Base-by-base conservation (phyloP, 78 protist genomes). In the Tieghemostelium lacteum region DNA sequence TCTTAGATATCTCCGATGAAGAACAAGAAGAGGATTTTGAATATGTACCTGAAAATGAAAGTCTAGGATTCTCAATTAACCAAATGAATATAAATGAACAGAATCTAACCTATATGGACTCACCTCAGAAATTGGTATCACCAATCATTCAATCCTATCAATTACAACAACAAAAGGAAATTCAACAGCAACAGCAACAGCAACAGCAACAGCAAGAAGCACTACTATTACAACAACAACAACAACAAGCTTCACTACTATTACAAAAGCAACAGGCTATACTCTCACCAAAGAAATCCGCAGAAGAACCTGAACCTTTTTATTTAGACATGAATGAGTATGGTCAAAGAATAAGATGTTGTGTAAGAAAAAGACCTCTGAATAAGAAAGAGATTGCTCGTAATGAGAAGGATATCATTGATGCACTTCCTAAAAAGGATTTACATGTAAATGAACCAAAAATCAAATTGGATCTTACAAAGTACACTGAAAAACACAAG, bases 321-420 rank as follows among this genome's bases (percentile, higher is more conserved):
- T 83, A 34, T 49, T 40, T 83, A 3, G 89, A 83, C 58, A 66
- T 83, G 75, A 67, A 39, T 69, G 89, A 83, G 42, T 83, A 83
- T 69, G 89, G 89, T 39, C 89, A 83, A 42, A 61, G 89, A 24
- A 95, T 97, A n/a, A 72, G 94, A 20, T 98, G 96, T 22, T 96
- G 95, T 65, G 97, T 97, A 16, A 92, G 99, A 64, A 97, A 96
- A 85, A 92, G 99, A 29, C 99, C 99, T 17, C 69, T 97, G 36
- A 72, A 67, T 16, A n/a, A 66, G n/a, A 69, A 61, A 37, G 99
- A 83, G 45, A 14, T 69, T 10, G 71, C 77, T 17, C 66, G 34
- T 58, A 54, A 70, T 42, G 89, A 83, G 69, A 83, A 69, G 42
- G 89, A 83, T 69, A 83, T 83, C 33, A 61, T 83, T 1, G 89